Evolutionary conservation across 495 filamentous ascomycete genomes (phyloP), one percentile per base, ranked within the genome.

Genomic region (Podospora bellae-mahoneyi): DNA sequence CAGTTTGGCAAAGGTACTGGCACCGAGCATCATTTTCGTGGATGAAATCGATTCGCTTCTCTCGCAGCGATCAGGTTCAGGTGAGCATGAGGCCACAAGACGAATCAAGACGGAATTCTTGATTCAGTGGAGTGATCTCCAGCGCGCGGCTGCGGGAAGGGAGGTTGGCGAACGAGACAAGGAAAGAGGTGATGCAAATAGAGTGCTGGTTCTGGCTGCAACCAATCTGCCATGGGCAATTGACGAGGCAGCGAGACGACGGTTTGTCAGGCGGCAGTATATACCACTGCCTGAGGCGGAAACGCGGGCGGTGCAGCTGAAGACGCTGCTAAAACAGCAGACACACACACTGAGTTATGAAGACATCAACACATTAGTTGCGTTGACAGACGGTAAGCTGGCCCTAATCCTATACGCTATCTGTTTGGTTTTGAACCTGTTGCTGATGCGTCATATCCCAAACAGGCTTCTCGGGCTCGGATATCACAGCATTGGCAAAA

Each of bases 151-250:
- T 0, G 96, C 94, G 1, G 96, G 95, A 13, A 85, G 91, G 61
- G 91, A 94, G 70, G 84, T 85, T 58, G 84, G 44, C n/a, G 85
- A 88, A 27, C 87, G 83, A 60, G 89, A 93, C 20, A 90, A 85
- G 73, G 80, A 84, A 23, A 80, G 84, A n/a, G 93, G 92, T n/a
- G 94, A 98, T 78, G 86, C 93, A 3, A 94, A 87, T 68, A 84
- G 95, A 44, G 96, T 99, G 2, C 86, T 99, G 18, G 95, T 99
- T 1, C 83, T 99, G 28, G 95, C 95, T 2, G 95, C 95, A 39
- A 99, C 95, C 9, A 99, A 99, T 74, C 78, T 99, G 74, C 95
- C 95, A 1, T 99, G 95, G 95, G 94, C 93, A 55, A 98, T 98
- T 72, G 95, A 99, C 72, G 95, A 98, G 77, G 95, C 95, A 39